Base-by-base conservation (phyloP, 352 stramenopile species). In the Thalassiosira livingstoniorum region DNA sequence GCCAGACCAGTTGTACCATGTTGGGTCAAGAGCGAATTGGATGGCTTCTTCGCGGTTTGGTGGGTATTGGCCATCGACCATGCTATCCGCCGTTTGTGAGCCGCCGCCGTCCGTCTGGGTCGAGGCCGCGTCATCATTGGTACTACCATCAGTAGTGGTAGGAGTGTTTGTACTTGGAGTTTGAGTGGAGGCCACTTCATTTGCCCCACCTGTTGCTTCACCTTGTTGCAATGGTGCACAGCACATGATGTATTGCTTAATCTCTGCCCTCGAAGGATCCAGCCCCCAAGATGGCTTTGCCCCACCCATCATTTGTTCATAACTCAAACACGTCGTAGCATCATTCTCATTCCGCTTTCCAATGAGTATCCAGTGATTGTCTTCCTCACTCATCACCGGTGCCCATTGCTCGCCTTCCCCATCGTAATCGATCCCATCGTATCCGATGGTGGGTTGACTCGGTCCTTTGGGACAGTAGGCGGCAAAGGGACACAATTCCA, bases 381-480 rank as follows among this genome's bases (percentile, higher is more conserved):
- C 57, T 37, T 68, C 61, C 4, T 75, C 32, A 15, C 67, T 63
- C 4, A 47, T 78, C 21, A 60, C 74, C 35, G 80, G 80, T 23
- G 80, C 80, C 80, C 80, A 87, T 73, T 87, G 80, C 45, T 87
- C 80, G n/a, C 47, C 27, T 13, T 86, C 79, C 25, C 39, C 25
- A 10, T 42, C 51, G 32, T 55, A 58, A 62, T 65, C 64, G n/a
- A 11, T 42, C 25, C 42, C 60, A 25, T 51, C 32, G 18, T 31
- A 18, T 37, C 68, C 42, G 15, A 79, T 57, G 1, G 53, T 37
- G 57, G 71, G 64, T 43, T 63, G 53, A 21, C 34, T 62, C 29
- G 79, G 79, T 23, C 79, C 79, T 43, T 62, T 58, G 2, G 78
- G 78, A 43, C 78, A 86, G 32, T 79, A 82, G 10, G 31, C 57